Base-by-base conservation (phyloP, 192 early-diverging fungal species). In the Coemansia sp. region DNA sequence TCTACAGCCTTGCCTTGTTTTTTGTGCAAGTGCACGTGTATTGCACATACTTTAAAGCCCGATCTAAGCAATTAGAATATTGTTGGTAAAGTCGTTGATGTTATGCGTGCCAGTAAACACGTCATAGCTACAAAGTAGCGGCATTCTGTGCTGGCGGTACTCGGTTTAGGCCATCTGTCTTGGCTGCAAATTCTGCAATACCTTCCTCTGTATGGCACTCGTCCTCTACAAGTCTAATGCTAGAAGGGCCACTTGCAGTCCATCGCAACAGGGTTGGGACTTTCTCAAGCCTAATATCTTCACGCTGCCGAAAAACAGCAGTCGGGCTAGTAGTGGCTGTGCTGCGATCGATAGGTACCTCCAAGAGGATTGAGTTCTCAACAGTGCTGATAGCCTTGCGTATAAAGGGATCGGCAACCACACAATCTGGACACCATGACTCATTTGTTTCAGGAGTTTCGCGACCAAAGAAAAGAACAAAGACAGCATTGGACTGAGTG, bases 381-480 rank as follows among this genome's bases (percentile, higher is more conserved):
- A 74, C 48, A 3, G 40, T 63, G 52, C 48, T 55, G 45, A 81
- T 63, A 3, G 55, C 78, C 39, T 59, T 56, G 49, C 78, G 78
- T 23, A 81, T 69, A 25, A 66, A 51, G 2, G 78, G 78, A 63
- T 81, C 78, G 15, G 78, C 78, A n/a, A 81, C 59, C 20, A 81
- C 78, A 39, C 78, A 81, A 57, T 81, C 78, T 16, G 69, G 63
- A 53, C 78, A 81, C 78, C 78, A 81, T 9, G 72, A 75, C 39
- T 59, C 52, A 42, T 65, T 68, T 1, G 68, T 64, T 8, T 15
- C 56, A 1, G 66, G 59, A 8, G n/a, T 58, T 49, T 81, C 78
- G 59, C 78, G 78, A 21, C 78, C 78, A 63, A 81, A 81, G 55
- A 81, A 81, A 55, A 81, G 53, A 20, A 81, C 78, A 65, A 75